Percentiles rank a stretch among this genome's conserved stretches.
Evolutionary conservation across 331 rosid species (phyloP).

Genomic region (Malus hybrid): DNA sequence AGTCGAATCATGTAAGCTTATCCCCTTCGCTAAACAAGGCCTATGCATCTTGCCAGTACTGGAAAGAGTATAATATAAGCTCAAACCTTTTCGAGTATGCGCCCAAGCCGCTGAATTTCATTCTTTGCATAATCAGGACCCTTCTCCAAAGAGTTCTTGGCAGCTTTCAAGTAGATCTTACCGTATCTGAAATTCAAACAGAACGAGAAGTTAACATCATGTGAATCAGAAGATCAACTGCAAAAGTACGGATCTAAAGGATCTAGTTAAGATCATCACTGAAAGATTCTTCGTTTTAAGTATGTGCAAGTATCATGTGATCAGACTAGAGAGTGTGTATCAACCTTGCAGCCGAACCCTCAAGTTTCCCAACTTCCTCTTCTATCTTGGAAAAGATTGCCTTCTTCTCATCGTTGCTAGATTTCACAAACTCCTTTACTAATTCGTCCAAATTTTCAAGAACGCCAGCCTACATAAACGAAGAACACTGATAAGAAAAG

Average conservation of each 20-base stretch:
- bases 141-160: conserved; percentile 53
- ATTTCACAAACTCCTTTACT: conserved; percentile 65
- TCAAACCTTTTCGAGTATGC: conserved; percentile 60
- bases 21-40: neutral
- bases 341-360: conserved; percentile 68
- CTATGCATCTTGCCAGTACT: neutral
- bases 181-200: conserved; percentile 42
- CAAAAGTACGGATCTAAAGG: neutral
- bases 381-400: conserved; percentile 39
- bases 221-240: neutral
- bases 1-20: neutral
- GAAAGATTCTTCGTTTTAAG: neutral
- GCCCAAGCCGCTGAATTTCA: conserved; percentile 68
- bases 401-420: conserved; percentile 48
- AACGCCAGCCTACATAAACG: conserved; percentile 61
- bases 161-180: conserved; percentile 57
- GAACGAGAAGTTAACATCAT: neutral
- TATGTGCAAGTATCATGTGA: neutral
- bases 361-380: conserved; percentile 66
- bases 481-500: conserved; percentile 3
- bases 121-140: conserved; percentile 66
- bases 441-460: conserved; percentile 36
- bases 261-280: neutral
- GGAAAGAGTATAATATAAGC: neutral
- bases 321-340: neutral